Percentiles rank a stretch among this genome's conserved stretches.
These are phyloP conservation scores for Cyberlindnera japonica DNA, from an alignment of 805 yeast species.

Conservation along the genomic window DNA sequence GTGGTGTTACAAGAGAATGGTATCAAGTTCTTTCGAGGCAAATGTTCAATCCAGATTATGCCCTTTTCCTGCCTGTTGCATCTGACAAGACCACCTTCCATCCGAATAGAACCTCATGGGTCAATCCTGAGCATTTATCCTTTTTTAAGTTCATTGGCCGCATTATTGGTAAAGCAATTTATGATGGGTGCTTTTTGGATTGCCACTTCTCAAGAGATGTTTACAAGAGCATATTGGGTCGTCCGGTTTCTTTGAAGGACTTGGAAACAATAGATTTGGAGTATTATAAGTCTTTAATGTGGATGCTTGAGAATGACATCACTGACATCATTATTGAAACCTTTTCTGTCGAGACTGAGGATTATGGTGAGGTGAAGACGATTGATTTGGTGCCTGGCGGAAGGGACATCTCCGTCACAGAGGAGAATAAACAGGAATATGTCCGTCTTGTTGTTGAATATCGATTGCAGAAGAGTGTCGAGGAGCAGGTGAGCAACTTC, in stretches of 20 bases:
- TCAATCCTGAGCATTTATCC: constrained; percentile 88
- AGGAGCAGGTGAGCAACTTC: constrained; percentile 84
- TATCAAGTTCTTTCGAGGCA: constrained; percentile 89
- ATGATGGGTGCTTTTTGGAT: constrained; percentile 80
- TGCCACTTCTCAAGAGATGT: constrained; percentile 95
- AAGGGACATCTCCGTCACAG: constrained; percentile 78
- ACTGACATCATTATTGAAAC: constrained; percentile 94
- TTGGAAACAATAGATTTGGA: constrained; percentile 92
- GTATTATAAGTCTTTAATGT: constrained; percentile 83
- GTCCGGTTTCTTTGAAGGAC: constrained; percentile 80
- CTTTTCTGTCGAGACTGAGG: constrained; percentile 89
- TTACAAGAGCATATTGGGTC: constrained; percentile 79
- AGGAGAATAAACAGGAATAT: constrained; percentile 85
- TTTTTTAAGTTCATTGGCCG: constrained; percentile 94
- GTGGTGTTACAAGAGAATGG: constrained; percentile 98
- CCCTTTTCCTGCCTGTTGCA: constrained; percentile 85
- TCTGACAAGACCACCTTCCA: constrained; percentile 92
- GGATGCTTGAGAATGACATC: constrained; percentile 97
- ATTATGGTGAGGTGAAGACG: constrained; percentile 82
- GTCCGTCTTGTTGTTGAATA: constrained; percentile 84
- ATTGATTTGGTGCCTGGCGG: constrained; percentile 85
- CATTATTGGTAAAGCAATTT: constrained; percentile 90
- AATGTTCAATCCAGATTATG: constrained; percentile 95
- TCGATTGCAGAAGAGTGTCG: constrained; percentile 74
- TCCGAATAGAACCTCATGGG: constrained; percentile 88